Base-by-base conservation (phyloP, 2,329 filamentous ascomycete species). In the Aspergillus sp. region DNA sequence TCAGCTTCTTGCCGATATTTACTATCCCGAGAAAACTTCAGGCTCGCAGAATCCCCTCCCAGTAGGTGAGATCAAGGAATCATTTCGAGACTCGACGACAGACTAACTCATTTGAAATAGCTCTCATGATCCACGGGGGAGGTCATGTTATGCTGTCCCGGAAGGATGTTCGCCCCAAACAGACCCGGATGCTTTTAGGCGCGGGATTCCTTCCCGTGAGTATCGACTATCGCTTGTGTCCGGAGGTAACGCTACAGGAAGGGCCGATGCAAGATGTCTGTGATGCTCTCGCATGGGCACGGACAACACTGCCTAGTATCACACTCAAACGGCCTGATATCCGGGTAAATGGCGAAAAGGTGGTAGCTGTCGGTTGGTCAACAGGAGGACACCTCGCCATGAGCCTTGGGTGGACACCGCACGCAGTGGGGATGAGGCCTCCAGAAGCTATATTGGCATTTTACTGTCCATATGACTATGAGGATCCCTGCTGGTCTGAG, bases 211-310 rank as follows among this genome's bases (percentile, higher is more conserved):
- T 77, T 2, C 72, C 75, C 0, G 54, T 79, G 8, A 74, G 69
- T 46, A 41, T 77, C 0, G 75, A 78, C 50, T 75, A 78, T 47
- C 59, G 74, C 0, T 64, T 79, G 1, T 77, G 74, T 40, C 75
- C 75, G 0, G 73, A 78, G 42, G 54, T 66, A 1, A 67, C 49
- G 5, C 47, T 78, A 1, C 7, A 58, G 3, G 66, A 74, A 2
- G 76, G 75, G 0, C 62, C 74, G 1, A 57, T 70, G 5, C 7
- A 31, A 0, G 49, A 47, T 32, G 33, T 39, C 5, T 8, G 40
- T 4, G 45, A 48, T 28, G 47, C 50, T 5, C 33, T 46, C 1
- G 5, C 6, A 19, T 75, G 72, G 70, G 62, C 55, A 0, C 53
- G 65, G 7, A 46, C 49, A 0, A 47, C 5, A 0, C 52, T 75